These are phyloP conservation scores for Blumeria graminis DNA, from an alignment of 2,329 filamentous ascomycete genomes.

Conservation along the genomic window DNA sequence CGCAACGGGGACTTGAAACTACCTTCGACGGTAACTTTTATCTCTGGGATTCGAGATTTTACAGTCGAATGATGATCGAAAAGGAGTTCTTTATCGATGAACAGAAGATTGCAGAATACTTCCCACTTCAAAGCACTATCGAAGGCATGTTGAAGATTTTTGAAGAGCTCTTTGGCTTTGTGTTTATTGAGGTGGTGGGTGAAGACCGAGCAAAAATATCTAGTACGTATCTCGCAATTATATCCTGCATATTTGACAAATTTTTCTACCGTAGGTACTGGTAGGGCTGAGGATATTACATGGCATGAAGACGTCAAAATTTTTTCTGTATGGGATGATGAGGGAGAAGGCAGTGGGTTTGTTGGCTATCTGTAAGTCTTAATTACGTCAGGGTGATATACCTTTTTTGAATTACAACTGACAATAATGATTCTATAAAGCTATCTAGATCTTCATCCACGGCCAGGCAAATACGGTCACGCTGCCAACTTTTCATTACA, in stretches of 20 bases:
- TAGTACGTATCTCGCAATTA: slow-evolving; percentile 4
- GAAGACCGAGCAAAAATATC: slow-evolving; percentile 29
- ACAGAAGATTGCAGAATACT: slow-evolving; percentile 61
- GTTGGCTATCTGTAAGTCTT: slow-evolving; percentile 40
- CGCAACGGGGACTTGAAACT: slow-evolving; percentile 26
- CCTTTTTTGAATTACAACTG: neutral
- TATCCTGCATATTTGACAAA: neutral
- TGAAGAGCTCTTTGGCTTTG: slow-evolving; percentile 57
- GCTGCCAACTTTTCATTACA: slow-evolving; percentile 68
- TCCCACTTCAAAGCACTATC: slow-evolving; percentile 51
- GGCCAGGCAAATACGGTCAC: slow-evolving; percentile 63
- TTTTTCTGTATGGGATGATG: slow-evolving; percentile 64
- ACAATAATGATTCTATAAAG: neutral
- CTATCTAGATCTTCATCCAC: slow-evolving; percentile 59
- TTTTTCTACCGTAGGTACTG: slow-evolving; percentile 7
- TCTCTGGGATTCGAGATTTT: slow-evolving; percentile 63
- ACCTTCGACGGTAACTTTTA: slow-evolving; percentile 47
- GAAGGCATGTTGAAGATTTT: slow-evolving; percentile 64
- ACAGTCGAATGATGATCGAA: slow-evolving; percentile 59
- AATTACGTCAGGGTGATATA: no score
- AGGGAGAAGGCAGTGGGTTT: slow-evolving; percentile 43
- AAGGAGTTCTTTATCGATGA: slow-evolving; percentile 61
- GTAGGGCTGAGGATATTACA: slow-evolving; percentile 23
- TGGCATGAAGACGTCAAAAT: slow-evolving; percentile 72
- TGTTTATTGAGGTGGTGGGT: slow-evolving; percentile 47